Evolutionary conservation across 2,329 filamentous ascomycete species (phyloP).

Genomic region (Dendrostoma leiphaemia): DNA sequence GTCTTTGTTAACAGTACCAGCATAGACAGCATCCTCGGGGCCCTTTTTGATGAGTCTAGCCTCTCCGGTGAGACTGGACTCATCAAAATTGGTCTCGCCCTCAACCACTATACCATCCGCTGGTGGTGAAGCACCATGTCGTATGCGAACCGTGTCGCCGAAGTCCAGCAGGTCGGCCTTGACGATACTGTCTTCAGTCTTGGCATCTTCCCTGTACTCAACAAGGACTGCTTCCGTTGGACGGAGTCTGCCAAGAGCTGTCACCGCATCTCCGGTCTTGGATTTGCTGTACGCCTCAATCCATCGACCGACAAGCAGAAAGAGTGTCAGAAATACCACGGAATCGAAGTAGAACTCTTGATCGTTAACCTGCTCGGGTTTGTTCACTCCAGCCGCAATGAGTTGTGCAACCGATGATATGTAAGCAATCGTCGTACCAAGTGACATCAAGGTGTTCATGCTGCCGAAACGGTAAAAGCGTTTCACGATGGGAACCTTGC

Average conservation of each 20-base stretch:
- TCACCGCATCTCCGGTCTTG: constrained; percentile 82
- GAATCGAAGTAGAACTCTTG: constrained; percentile 82
- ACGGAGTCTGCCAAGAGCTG: constrained; percentile 72
- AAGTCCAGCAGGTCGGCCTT: constrained; percentile 71
- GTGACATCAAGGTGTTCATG: constrained; percentile 92
- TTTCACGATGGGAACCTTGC: constrained; percentile 67
- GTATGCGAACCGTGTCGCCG: constrained; percentile 72
- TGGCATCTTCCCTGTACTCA: constrained; percentile 37
- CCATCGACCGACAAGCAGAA: constrained; percentile 71
- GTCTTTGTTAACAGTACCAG: constrained; percentile 73
- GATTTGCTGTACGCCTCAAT: constrained; percentile 91
- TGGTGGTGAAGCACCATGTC: constrained; percentile 78
- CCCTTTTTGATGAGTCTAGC: constrained; percentile 65
- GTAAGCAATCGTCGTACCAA: constrained; percentile 86
- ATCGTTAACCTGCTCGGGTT: constrained; percentile 38
- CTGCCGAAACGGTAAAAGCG: constrained; percentile 92
- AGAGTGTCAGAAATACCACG: constrained; percentile 87
- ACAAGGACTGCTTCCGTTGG: constrained; percentile 75
- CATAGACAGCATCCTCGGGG: constrained; percentile 63
- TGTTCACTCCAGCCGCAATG: constrained; percentile 55
- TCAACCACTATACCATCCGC: constrained; percentile 71
- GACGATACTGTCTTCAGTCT: constrained; percentile 38
- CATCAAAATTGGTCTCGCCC: constrained; percentile 72
- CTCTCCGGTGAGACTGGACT: constrained; percentile 85
- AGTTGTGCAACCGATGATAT: constrained; percentile 78